Conservation (phyloP, 495 filamentous ascomycete genomes). For the Penicillium canescens region DNA sequence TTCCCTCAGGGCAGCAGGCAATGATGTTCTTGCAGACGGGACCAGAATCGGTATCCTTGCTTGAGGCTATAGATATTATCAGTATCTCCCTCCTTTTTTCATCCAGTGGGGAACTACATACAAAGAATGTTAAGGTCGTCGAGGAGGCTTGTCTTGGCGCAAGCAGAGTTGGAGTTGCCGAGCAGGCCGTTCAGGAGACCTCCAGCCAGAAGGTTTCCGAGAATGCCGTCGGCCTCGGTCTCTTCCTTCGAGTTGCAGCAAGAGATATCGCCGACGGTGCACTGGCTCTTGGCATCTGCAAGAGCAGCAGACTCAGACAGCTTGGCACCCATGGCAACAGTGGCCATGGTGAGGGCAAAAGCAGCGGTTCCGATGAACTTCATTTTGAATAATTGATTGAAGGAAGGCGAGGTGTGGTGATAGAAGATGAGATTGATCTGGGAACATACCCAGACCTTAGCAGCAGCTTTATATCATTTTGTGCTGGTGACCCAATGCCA, state of each 20-base stretch:
- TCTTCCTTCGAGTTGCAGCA: slow-evolving; percentile 6
- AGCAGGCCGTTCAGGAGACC: slow-evolving; percentile 4
- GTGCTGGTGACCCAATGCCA: background rate
- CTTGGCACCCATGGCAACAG: background rate
- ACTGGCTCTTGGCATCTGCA: background rate
- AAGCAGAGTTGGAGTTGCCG: slow-evolving; percentile 8
- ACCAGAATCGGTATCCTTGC: background rate
- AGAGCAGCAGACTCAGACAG: background rate
- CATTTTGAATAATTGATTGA: background rate
- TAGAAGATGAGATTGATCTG: background rate
- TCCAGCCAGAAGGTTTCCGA: slow-evolving; percentile 1
- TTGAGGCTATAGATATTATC: background rate
- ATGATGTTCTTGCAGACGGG: slow-evolving; percentile 8
- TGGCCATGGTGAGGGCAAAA: slow-evolving; percentile 1
- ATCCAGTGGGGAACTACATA: background rate
- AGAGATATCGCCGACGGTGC: background rate
- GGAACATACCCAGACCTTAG: background rate
- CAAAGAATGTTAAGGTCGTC: slow-evolving; percentile 2
- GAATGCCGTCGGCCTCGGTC: slow-evolving; percentile 1
- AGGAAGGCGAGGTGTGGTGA: background rate
- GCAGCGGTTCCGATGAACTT: slow-evolving; percentile 7
- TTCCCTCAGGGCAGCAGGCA: slow-evolving; percentile 5
- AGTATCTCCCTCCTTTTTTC: background rate
- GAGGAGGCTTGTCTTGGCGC: slow-evolving; percentile 4
- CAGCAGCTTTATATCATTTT: background rate